phyloP scores from a whole-genome alignment of 2,329 filamentous ascomycete genomes.

The Acephala macrosclerotiorum region DNA sequence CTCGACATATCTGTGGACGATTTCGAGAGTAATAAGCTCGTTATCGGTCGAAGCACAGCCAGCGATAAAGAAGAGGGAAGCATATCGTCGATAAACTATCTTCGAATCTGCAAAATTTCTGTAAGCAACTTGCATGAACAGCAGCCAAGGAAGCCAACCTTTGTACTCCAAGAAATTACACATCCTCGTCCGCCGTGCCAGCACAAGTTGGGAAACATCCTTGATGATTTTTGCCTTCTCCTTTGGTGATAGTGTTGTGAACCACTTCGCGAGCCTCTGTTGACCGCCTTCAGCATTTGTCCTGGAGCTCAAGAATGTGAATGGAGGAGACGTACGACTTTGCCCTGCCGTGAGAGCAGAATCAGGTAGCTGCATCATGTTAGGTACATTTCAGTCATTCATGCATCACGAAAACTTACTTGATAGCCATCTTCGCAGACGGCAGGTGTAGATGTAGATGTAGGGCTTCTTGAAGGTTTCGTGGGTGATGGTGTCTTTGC shows the following conservation, averaged over 20 bases:
- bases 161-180: constrained; percentile 99
- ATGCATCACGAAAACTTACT: constrained; percentile 48
- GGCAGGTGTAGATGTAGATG: constrained; percentile 6
- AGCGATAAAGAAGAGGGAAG: constrained; percentile 98
- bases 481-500: constrained; percentile 15
- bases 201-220: constrained; percentile 96
- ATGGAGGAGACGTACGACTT: constrained; percentile 78
- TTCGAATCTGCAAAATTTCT: constrained; percentile 77
- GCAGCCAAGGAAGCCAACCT: constrained; percentile 60
- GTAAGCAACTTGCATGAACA: constrained; percentile 13
- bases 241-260: constrained; percentile 94
- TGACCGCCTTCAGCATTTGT: constrained; percentile 34
- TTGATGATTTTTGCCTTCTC: constrained; percentile 99
- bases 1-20: constrained; percentile 98
- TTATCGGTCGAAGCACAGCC: constrained; percentile 98
- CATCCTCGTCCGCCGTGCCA: constrained; percentile 96
- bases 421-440: constrained; percentile 55
- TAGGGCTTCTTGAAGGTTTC: constrained; percentile 10
- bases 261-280: constrained; percentile 99
- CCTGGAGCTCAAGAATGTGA: constrained; percentile 2
- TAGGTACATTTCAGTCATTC: constrained; percentile 18
- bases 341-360: constrained; percentile 96
- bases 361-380: constrained; percentile 81
- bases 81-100: constrained; percentile 98
- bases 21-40: constrained; percentile 96